Conservation (phyloP, 2,329 filamentous ascomycete genomes). For the Fusarium sp. region DNA sequence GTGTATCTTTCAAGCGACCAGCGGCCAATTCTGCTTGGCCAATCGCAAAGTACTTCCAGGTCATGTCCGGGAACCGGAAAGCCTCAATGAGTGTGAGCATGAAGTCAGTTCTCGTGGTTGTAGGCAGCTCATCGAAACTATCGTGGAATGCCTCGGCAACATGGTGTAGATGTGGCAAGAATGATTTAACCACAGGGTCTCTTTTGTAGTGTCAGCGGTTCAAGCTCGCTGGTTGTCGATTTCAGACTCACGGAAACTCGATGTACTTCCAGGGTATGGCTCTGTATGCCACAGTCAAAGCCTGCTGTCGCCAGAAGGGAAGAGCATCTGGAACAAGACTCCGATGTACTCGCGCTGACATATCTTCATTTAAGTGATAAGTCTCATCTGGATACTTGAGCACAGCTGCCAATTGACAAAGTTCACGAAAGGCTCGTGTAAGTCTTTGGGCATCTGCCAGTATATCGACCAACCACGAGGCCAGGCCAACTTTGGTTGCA, state of each 20-base stretch:
- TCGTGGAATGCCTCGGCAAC: constrained; percentile 30
- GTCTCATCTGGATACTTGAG: constrained; percentile 27
- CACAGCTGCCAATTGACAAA: constrained; percentile 20
- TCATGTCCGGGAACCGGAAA: constrained; percentile 42
- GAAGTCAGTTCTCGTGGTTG: constrained; percentile 32
- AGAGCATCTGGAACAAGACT: constrained; percentile 22
- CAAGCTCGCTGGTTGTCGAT: constrained; percentile 2
- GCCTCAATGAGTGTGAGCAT: constrained; percentile 42
- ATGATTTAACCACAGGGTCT: constrained; percentile 28
- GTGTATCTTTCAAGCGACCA: constrained; percentile 33
- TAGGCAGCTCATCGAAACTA: constrained; percentile 27
- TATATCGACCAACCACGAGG: constrained; percentile 16
- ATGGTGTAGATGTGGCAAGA: constrained; percentile 38
- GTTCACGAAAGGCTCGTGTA: constrained; percentile 21
- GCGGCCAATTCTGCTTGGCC: constrained; percentile 32
- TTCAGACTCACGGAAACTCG: constrained; percentile 37
- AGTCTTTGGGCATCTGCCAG: constrained; percentile 27
- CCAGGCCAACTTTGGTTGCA: constrained; percentile 48
- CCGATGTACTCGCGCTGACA: constrained; percentile 28
- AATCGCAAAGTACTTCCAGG: constrained; percentile 42
- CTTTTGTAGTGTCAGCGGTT: constrained; percentile 25
- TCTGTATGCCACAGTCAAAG: constrained; percentile 37
- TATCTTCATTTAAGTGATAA: constrained; percentile 36
- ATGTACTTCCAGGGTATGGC: constrained; percentile 44
- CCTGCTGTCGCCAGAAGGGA: constrained; percentile 37